Evolutionary conservation across 139 green algal genomes (phyloP).

Genomic region (Limnomonas spitsbergensis): DNA sequence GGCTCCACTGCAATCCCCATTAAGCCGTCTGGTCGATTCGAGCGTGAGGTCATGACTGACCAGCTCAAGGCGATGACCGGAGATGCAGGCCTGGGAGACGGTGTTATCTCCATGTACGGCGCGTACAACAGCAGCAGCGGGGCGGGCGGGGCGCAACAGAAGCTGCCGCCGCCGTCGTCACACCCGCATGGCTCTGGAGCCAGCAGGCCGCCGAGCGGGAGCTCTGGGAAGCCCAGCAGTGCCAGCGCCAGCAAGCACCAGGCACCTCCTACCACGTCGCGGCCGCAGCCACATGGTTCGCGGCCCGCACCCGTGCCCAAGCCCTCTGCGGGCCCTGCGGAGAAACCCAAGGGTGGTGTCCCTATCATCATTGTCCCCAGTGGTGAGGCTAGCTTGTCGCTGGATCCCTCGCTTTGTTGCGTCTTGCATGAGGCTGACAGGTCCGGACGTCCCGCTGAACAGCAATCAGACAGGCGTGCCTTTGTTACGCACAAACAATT

Average conservation of each 20-base stretch:
- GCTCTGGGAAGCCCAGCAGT: constrained; percentile 16
- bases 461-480: no score
- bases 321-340: neutral
- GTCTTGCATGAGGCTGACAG: no score
- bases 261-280: neutral
- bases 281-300: neutral
- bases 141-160: neutral
- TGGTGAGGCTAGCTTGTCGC: no score
- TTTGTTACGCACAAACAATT: no score
- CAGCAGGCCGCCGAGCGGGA: constrained; percentile 7
- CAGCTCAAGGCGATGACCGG: constrained; percentile 36
- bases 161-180: neutral
- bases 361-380: constrained; percentile 59
- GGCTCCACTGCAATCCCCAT: constrained; percentile 17
- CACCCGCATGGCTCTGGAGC: neutral
- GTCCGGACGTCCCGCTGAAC: no score
- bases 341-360: constrained; percentile 8
- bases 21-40: constrained; percentile 43
- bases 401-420: no score
- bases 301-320: neutral
- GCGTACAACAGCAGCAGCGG: constrained; percentile 9
- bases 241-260: constrained; percentile 9
- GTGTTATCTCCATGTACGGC: constrained; percentile 36
- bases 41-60: constrained; percentile 34
- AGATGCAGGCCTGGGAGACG: neutral